Evolutionary conservation across 1,284 basidiomycete genomes (phyloP).

Genomic region (Apiotrichum montevideense): DNA sequence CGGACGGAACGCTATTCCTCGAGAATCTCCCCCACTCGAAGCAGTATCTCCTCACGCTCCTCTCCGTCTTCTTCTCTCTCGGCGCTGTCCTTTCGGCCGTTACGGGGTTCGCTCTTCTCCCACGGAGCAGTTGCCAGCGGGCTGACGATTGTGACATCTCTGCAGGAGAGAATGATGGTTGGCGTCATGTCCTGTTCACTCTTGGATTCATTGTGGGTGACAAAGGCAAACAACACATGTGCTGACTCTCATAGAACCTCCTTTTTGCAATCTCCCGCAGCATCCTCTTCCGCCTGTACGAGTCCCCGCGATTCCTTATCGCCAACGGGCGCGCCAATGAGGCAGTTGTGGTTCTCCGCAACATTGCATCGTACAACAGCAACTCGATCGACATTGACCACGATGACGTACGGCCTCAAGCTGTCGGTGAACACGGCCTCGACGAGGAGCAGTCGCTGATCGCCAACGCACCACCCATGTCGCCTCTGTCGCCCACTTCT

Average conservation of each 20-base stretch:
- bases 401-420: conserved; percentile 56
- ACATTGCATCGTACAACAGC: conserved; percentile 80
- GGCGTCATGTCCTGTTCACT: conserved; percentile 71
- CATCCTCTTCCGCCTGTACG: conserved; percentile 81
- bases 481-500: conserved; percentile 4
- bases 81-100: conserved; percentile 79
- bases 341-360: conserved; percentile 69
- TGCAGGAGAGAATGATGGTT: conserved; percentile 65
- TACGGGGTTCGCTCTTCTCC: conserved; percentile 70
- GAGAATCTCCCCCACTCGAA: conserved; percentile 90
- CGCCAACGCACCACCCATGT: conserved; percentile 1
- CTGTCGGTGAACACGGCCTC: neutral
- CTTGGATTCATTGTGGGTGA: conserved; percentile 64
- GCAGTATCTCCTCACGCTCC: conserved; percentile 84
- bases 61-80: conserved; percentile 93
- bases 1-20: conserved; percentile 86
- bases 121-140: conserved; percentile 62
- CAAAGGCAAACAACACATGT: neutral
- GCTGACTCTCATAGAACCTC: conserved; percentile 58
- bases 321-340: conserved; percentile 73
- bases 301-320: conserved; percentile 86
- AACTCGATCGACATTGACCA: conserved; percentile 59
- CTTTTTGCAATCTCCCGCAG: conserved; percentile 80
- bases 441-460: conserved; percentile 9
- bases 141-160: conserved; percentile 52